Base-by-base conservation (phyloP, 352 stramenopile species). In the Phytophthora pinifolia region DNA sequence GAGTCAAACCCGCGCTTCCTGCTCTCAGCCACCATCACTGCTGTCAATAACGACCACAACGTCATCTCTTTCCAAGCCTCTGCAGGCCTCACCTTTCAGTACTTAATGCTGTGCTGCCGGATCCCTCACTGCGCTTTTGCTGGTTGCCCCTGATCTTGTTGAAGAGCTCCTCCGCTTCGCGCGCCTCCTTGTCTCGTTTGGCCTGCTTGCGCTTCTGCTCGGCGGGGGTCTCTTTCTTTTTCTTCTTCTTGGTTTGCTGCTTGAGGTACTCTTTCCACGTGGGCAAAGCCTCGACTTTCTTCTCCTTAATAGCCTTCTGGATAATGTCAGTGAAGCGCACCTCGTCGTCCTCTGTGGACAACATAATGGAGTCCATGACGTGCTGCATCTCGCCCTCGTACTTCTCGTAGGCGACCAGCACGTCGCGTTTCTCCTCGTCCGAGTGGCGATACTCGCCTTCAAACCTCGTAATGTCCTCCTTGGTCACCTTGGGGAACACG, bases 401-500 rank as follows among this genome's bases (percentile, higher is more conserved):
- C 59, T 86, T 90, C 41, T 45, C 45, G 66, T 94, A 97, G 12
- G 86, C 84, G 3, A 50, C 62, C 35, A 97, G 47, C 25, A 97
- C 75, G 43, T 97, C 88, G 22, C 71, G 54, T 35, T 55, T 61
- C 68, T 97, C 89, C 55, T 97, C 89, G 15, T 94, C 74, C 9
- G 85, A 96, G 41, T 85, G 82, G 9, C 83, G 74, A 38, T 97
- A 97, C 53, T 89, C 60, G 1, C 69, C 65, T 52, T 88, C 69
- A 51, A 97, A 97, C 33, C 61, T 77, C 4, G 61, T 46, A 41
- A 97, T 97, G 34, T 96, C 80, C 14, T 75, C 71, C 27, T 76
- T 62, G 0, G 87, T 92, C 36, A 97, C 74, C 45, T 92, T 94
- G 43, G 89, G 89, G 67, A 97, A 97, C 10, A 96, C 53, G 15